Evolutionary conservation across 2,329 filamentous ascomycete species (phyloP).

Genomic region (Monilinia fructicola): DNA sequence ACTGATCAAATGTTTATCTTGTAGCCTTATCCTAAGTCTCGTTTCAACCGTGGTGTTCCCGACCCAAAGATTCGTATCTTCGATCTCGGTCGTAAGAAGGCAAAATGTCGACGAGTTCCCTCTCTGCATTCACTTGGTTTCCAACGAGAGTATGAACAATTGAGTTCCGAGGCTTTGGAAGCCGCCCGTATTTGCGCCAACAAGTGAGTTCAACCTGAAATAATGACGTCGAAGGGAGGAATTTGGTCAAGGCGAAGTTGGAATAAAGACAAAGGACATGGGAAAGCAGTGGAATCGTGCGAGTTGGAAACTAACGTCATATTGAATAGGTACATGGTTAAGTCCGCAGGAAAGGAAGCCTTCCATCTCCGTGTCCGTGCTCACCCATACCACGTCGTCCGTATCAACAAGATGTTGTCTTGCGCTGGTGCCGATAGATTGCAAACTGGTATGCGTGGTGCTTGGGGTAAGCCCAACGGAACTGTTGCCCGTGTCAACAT

Average conservation of each 20-base stretch:
- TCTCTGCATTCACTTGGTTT: constrained; percentile 97
- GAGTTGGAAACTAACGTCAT: constrained; percentile 24
- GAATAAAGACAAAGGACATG: constrained; percentile 3
- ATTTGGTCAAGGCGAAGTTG: constrained; percentile 16
- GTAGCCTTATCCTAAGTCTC: constrained; percentile 97
- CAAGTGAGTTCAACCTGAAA: constrained; percentile 61
- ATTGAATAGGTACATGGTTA: constrained; percentile 57
- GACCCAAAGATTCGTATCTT: constrained; percentile 88
- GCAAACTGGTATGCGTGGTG: constrained; percentile 99
- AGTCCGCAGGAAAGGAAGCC: constrained; percentile 68
- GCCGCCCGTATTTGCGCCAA: constrained; percentile 99
- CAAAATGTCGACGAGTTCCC: constrained; percentile 98
- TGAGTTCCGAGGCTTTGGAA: constrained; percentile 99
- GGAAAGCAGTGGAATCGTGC: background rate
- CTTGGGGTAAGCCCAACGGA: constrained; percentile 99
- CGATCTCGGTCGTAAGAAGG: constrained; percentile 97
- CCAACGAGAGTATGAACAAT: constrained; percentile 99
- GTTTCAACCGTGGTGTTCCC: constrained; percentile 99
- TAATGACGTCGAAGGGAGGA: constrained; percentile 3
- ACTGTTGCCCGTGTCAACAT: constrained; percentile 99
- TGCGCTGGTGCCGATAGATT: constrained; percentile 99
- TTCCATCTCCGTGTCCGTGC: constrained; percentile 79
- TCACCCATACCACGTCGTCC: constrained; percentile 99
- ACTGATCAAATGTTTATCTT: constrained; percentile 30
- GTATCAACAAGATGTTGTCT: constrained; percentile 99